phyloP scores from a whole-genome alignment of 495 filamentous ascomycete genomes.

The Tetracladium setigerum region DNA sequence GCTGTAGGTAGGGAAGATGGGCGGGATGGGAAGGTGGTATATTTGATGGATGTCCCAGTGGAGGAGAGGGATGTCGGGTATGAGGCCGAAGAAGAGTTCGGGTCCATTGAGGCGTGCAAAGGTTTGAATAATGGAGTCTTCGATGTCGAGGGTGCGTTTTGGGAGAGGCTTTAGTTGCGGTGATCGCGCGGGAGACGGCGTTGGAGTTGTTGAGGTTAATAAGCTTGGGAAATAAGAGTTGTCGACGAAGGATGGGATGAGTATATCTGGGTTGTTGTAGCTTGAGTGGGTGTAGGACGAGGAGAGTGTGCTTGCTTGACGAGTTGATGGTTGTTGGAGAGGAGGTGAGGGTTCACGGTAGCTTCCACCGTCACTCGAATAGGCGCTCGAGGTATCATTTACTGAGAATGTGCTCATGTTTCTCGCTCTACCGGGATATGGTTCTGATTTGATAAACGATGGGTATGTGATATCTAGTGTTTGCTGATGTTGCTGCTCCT shows the following conservation, averaged over 20 bases:
- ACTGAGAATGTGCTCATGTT: too few species aligned
- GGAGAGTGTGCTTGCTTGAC: background rate
- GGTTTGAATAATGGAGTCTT: slow-evolving; percentile 31
- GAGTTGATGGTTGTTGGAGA: background rate
- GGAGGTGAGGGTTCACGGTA: too few species aligned
- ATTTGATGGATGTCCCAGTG: slow-evolving; percentile 18
- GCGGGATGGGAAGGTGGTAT: slow-evolving; percentile 9
- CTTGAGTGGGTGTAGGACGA: background rate
- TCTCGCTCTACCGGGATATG: too few species aligned
- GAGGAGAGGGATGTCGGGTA: slow-evolving; percentile 15
- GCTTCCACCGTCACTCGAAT: too few species aligned
- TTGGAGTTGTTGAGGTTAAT: background rate
- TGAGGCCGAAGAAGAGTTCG: slow-evolving; percentile 14
- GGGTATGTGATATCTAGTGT: too few species aligned
- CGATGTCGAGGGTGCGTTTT: slow-evolving; percentile 13
- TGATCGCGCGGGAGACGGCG: too few species aligned
- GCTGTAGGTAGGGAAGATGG: slow-evolving; percentile 7
- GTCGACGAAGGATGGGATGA: background rate
- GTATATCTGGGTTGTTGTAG: background rate
- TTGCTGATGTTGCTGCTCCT: too few species aligned
- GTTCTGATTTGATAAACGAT: too few species aligned
- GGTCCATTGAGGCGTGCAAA: slow-evolving; percentile 33
- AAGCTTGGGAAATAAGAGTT: background rate
- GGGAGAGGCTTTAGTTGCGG: slow-evolving; percentile 5
- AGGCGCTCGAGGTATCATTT: too few species aligned